Percentiles rank a stretch among this genome's conserved stretches.
These are phyloP conservation scores for Xylariales sp. DNA, from an alignment of 2,329 filamentous ascomycete genomes.

Conservation along the genomic window DNA sequence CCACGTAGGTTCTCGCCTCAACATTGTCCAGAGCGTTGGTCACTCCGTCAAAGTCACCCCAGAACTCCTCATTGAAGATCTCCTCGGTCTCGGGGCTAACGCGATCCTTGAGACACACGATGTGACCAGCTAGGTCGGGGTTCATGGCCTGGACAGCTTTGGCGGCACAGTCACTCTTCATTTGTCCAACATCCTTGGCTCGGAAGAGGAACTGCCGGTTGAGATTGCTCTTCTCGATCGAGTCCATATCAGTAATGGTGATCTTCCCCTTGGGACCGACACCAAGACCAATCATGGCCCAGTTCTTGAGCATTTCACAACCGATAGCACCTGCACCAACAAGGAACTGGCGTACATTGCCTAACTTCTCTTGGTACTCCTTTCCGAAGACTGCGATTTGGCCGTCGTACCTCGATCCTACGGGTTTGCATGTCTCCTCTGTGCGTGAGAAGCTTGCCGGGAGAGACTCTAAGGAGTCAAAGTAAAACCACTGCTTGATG, in stretches of 20 bases:
- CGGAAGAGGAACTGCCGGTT: conserved; percentile 97
- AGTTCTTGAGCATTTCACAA: conserved; percentile 99
- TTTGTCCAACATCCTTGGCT: conserved; percentile 84
- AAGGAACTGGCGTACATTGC: conserved; percentile 86
- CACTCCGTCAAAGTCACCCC: conserved; percentile 80
- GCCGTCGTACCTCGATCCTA: conserved; percentile 85
- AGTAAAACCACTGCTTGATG: conserved; percentile 95
- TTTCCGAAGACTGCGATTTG: conserved; percentile 95
- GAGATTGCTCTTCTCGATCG: conserved; percentile 97
- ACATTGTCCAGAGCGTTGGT: conserved; percentile 98
- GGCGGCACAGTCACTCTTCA: conserved; percentile 95
- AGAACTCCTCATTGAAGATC: conserved; percentile 92
- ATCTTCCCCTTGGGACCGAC: conserved; percentile 87
- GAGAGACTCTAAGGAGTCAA: conserved; percentile 94
- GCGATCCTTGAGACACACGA: conserved; percentile 79
- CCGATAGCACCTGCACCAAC: conserved; percentile 96
- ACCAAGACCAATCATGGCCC: conserved; percentile 96
- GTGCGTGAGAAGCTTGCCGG: conserved; percentile 71
- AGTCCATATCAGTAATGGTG: conserved; percentile 94
- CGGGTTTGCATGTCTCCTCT: conserved; percentile 83
- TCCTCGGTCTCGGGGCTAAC: conserved; percentile 90
- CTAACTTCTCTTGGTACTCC: conserved; percentile 90
- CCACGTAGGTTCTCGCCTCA: conserved; percentile 93
- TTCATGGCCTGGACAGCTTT: conserved; percentile 94
- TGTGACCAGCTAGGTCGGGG: conserved; percentile 82